These are phyloP conservation scores for Populus simonii DNA, from an alignment of 345 rosid genomes.

Conservation along the genomic window DNA sequence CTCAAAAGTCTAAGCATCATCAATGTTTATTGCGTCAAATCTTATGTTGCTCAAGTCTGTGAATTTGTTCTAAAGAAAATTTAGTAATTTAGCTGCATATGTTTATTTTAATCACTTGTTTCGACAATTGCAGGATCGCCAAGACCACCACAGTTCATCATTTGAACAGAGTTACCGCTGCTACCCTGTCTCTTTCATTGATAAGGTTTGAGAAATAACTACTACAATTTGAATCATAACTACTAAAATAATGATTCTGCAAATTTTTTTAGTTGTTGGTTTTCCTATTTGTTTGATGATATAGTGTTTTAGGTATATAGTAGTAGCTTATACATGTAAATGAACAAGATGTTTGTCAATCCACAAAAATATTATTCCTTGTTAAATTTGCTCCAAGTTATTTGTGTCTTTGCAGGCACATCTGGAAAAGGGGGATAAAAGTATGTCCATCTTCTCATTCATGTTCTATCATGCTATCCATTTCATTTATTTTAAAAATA, in stretches of 20 bases:
- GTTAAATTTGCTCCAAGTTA: background rate
- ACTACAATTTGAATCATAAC: background rate
- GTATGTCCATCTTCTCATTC: slow-evolving; percentile 25
- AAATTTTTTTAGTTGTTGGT: background rate
- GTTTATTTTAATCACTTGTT: background rate
- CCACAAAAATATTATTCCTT: background rate
- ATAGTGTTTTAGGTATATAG: background rate
- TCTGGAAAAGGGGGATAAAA: slow-evolving; percentile 67
- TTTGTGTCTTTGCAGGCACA: slow-evolving; percentile 44
- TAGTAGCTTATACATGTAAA: background rate
- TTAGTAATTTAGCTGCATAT: background rate
- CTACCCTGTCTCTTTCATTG: slow-evolving; percentile 60
- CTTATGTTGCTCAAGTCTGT: background rate
- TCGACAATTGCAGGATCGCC: slow-evolving; percentile 33
- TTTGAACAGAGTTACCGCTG: slow-evolving; percentile 57
- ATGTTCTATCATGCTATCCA: background rate
- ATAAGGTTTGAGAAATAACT: slow-evolving; percentile 38
- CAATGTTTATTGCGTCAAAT: background rate
- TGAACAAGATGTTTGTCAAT: background rate
- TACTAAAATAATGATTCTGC: background rate
- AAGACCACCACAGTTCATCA: slow-evolving; percentile 20
- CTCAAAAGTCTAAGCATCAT: background rate
- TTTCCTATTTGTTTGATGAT: background rate
- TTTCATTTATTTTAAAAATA: slow-evolving; percentile 3
- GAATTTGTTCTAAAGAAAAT: background rate